These are phyloP conservation scores for Cornus controversa DNA, from an alignment of 148 eudicot genomes.

Conservation along the genomic window DNA sequence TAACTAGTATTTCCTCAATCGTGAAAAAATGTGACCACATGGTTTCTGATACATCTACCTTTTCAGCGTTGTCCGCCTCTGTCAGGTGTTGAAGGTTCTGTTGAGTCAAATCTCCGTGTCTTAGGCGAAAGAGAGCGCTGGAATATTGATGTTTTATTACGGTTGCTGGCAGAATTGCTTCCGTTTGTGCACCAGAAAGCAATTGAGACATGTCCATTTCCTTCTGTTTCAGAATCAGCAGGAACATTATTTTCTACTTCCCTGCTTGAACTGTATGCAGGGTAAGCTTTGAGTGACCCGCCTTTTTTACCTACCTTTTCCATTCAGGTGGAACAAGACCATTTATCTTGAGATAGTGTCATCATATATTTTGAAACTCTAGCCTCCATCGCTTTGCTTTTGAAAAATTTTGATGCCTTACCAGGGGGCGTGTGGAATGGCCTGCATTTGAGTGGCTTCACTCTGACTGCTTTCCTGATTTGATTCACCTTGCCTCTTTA, in stretches of 20 bases:
- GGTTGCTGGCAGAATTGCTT: slow-evolving; percentile 77
- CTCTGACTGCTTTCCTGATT: slow-evolving; percentile 70
- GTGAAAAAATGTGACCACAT: neutral
- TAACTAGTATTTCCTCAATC: slow-evolving; percentile 6
- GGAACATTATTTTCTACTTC: slow-evolving; percentile 52
- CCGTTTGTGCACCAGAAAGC: slow-evolving; percentile 67
- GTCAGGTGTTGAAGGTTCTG: slow-evolving; percentile 95
- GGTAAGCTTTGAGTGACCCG: slow-evolving; percentile 34
- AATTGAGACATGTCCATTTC: slow-evolving; percentile 81
- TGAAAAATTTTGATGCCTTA: slow-evolving; percentile 26
- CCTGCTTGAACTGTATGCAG: slow-evolving; percentile 71
- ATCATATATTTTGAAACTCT: neutral
- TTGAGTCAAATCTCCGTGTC: slow-evolving; percentile 82
- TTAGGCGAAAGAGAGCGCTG: slow-evolving; percentile 98
- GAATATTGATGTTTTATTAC: slow-evolving; percentile 82
- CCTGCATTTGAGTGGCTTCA: slow-evolving; percentile 95
- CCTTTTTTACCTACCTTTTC: neutral
- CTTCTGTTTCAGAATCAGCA: slow-evolving; percentile 49
- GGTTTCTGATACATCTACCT: slow-evolving; percentile 17
- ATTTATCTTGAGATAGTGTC: neutral
- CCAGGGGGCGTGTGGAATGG: slow-evolving; percentile 90
- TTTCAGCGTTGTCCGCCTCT: slow-evolving; percentile 94
- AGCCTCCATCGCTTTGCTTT: slow-evolving; percentile 10
- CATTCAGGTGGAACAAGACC: neutral
- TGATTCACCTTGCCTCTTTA: slow-evolving; percentile 71